Evolutionary conservation across 495 filamentous ascomycete genomes (phyloP), one percentile per base, ranked within the genome.

Genomic region (Articulospora tetracladia): DNA sequence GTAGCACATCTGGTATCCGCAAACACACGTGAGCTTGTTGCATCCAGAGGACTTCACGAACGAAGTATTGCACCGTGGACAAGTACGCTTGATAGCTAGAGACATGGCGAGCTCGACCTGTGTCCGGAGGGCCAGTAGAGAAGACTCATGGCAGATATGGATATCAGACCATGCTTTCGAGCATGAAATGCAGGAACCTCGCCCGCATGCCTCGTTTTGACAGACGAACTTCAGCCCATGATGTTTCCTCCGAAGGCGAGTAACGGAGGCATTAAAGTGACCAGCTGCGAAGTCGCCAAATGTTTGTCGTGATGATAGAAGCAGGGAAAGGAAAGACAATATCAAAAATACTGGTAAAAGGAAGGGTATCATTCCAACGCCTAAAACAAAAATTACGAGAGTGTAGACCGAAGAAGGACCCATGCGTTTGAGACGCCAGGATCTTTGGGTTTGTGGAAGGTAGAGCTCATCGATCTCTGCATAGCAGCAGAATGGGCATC

Each of bases 1-100:
- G 61, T 96, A 97, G 75, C 94, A 98, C 94, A 98, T 98, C 60
- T 87, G 86, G 73, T 97, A 98, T 0, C 94, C 93, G 70, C 94
- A 98, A n/a, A 90, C 81, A 70, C 94, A 98, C n/a, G 89, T 93
- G 17, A 98, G 74, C 71, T 97, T 97, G 75, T 98, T 98, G 79
- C 94, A 98, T 60, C 94, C 94, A 30, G 87, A 86, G 1, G 82
- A 85, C 68, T 97, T 97, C 71, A 98, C 88, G 68, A 98, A 97
- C 17, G 88, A 90, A 24, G 92, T 86, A 59, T 88, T 84, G 76
- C 94, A 98, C 55, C 84, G 81, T 11, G 94, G 94, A 71, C 94
- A 98, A 19, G 93, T 96, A 41, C 94, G 90, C 73, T 98, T 98
- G 63, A 98, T 85, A 15, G 94, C 94, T 54, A 92, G 86, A 39